phyloP scores from a whole-genome alignment of 73 alveolate species.

The Urostyla sp. region DNA sequence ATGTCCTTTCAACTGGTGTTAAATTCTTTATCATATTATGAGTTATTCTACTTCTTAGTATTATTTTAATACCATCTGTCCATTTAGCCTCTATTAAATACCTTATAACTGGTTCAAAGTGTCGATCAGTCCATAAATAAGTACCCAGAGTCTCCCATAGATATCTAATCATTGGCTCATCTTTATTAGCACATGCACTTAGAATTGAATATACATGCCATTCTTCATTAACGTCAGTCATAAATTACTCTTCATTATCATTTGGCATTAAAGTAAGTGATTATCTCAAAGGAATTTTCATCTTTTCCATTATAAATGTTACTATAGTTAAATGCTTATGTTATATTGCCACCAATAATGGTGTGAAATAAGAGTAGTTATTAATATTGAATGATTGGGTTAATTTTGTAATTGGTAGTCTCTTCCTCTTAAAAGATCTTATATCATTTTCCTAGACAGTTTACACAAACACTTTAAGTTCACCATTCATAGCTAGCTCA shows the following conservation, averaged over 20 bases:
- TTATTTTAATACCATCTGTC: constrained; percentile 35
- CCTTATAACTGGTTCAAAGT: constrained; percentile 54
- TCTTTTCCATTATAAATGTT: constrained; percentile 35
- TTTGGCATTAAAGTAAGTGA: background rate
- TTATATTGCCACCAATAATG: constrained; percentile 8
- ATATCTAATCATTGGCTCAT: constrained; percentile 42
- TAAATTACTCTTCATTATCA: constrained; percentile 40
- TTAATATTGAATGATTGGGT: constrained; percentile 5
- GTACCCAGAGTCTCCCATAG: constrained; percentile 51
- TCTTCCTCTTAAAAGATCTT: constrained; percentile 15
- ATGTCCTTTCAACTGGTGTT: constrained; percentile 32
- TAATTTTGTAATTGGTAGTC: constrained; percentile 15
- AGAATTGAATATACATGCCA: constrained; percentile 21
- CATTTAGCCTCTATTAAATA: constrained; percentile 27
- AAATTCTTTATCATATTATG: constrained; percentile 25
- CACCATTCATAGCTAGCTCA: background rate
- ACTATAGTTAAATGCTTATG: constrained; percentile 6
- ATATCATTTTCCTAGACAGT: constrained; percentile 5
- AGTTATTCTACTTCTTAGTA: constrained; percentile 32
- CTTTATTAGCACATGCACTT: constrained; percentile 49
- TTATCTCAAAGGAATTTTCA: constrained; percentile 5
- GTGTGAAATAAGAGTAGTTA: constrained; percentile 29
- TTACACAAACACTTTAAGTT: background rate
- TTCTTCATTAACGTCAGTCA: constrained; percentile 51
- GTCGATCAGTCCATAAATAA: constrained; percentile 43